Conservation (phyloP, 495 filamentous ascomycete species). For the Aspergillus campestris region DNA sequence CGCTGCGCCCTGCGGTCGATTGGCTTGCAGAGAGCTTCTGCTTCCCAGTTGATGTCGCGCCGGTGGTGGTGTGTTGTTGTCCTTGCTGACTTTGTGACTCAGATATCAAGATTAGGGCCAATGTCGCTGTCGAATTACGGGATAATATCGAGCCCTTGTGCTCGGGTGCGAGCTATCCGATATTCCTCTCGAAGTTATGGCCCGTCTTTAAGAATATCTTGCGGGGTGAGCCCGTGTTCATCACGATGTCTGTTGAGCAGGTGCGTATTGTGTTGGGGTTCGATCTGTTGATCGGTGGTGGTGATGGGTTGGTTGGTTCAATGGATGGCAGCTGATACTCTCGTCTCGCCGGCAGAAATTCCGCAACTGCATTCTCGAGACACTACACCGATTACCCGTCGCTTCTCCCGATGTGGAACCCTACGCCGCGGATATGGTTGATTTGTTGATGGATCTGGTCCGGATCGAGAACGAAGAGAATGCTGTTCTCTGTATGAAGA, state of each 20-base stretch:
- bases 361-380: constrained; percentile 86
- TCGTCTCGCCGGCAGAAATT: constrained; percentile 54
- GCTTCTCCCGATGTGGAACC: constrained; percentile 75
- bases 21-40: neutral
- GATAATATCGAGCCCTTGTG: constrained; percentile 74
- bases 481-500: constrained; percentile 94
- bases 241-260: constrained; percentile 79
- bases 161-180: constrained; percentile 55
- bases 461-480: constrained; percentile 96
- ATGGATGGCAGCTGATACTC: constrained; percentile 5
- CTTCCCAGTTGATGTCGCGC: neutral
- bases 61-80: neutral
- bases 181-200: constrained; percentile 77
- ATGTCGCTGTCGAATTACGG: constrained; percentile 69
- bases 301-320: neutral
- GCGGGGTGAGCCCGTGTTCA: constrained; percentile 81
- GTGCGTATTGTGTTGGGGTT: constrained; percentile 28
- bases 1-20: too few species aligned
- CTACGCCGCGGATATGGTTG: constrained; percentile 77
- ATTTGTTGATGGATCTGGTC: constrained; percentile 80
- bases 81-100: neutral
- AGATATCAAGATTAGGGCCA: constrained; percentile 71
- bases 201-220: constrained; percentile 84
- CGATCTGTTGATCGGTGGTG: too few species aligned
- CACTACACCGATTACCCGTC: constrained; percentile 84